Evolutionary conservation across 768 basidiomycete genomes (phyloP).

Genomic region (Russula sp.): DNA sequence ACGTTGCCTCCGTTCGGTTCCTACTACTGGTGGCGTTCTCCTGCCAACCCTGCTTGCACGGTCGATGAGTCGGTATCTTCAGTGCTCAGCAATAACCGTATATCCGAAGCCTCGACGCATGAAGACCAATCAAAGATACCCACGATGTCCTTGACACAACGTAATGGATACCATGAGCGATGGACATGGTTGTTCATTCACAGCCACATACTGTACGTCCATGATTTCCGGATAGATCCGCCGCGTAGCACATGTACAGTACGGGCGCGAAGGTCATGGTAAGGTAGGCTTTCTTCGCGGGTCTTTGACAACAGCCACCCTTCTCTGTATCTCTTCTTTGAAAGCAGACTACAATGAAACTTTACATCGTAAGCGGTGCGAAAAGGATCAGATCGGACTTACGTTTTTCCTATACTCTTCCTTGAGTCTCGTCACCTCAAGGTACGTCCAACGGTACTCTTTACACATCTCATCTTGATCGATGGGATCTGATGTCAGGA

Average conservation of each 20-base stretch:
- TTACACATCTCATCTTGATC: conserved; percentile 27
- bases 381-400: conserved; percentile 21
- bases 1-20: background rate
- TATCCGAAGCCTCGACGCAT: background rate
- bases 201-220: background rate
- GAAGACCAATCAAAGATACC: background rate
- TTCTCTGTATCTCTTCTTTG: conserved; percentile 25
- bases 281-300: conserved; percentile 27
- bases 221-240: conserved; percentile 6
- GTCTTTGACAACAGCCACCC: conserved; percentile 25
- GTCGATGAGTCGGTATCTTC: background rate
- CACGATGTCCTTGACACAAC: conserved; percentile 5
- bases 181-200: conserved; percentile 1
- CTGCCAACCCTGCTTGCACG: conserved; percentile 1
- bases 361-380: conserved; percentile 1
- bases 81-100: conserved; percentile 5
- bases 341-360: conserved; percentile 20
- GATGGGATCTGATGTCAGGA: conserved; percentile 24
- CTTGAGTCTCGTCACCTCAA: conserved; percentile 22
- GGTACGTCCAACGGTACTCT: conserved; percentile 24
- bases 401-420: conserved; percentile 24
- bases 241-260: conserved; percentile 1
- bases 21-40: background rate
- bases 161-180: background rate
- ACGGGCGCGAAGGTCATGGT: conserved; percentile 3